Evolutionary conservation across 176 grass and related monocot genomes (phyloP), one percentile per base, ranked within the genome.

Genomic region (Echinochloa phyllopogon): DNA sequence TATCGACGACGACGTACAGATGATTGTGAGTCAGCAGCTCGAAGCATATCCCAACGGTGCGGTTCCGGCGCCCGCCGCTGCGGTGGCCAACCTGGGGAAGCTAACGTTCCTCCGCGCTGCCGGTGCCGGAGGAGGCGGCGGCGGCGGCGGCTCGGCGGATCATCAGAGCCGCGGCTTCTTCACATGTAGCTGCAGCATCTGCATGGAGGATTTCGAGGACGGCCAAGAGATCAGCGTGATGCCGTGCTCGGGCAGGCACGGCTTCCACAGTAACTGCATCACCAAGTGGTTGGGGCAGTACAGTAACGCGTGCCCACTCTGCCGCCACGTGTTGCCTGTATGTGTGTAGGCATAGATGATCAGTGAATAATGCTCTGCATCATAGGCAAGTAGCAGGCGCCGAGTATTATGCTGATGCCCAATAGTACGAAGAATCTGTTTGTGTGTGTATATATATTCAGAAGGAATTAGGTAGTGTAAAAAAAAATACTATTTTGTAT

Each of bases 251-350:
- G 38, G 14, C 6, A 16, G 13, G 12, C 81, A 83, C 21, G 62
- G 11, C 16, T 83, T 74, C 59, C 81, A 74, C 43, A 20, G 4
- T 5, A 10, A 45, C 14, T 83, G 81, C 81, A 33, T 83, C 55
- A 0, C 55, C 69, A 16, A 74, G 55, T 74, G 81, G 55, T 27
- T 83, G 27, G 55, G 55, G 53, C 53, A 56, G 20, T 3, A 43
- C 56, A 77, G 50, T 63, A 67, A 77, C 24, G 39, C 42, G 62
- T 45, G 73, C 73, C 83, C 83, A 2, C 73, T 85, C 49, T 69
- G 73, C 49, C 73, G 83, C 6, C 73, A 77, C 41, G 18, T 38
- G 5, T 63, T 77, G 74, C n/a, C n/a, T n/a, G n/a, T n/a, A n/a
- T n/a, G n/a, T n/a, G n/a, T n/a, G n/a, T n/a, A n/a, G n/a, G n/a